Base-by-base conservation (phyloP, 176 grass and related monocot genomes). In the Echinochloa phyllopogon region DNA sequence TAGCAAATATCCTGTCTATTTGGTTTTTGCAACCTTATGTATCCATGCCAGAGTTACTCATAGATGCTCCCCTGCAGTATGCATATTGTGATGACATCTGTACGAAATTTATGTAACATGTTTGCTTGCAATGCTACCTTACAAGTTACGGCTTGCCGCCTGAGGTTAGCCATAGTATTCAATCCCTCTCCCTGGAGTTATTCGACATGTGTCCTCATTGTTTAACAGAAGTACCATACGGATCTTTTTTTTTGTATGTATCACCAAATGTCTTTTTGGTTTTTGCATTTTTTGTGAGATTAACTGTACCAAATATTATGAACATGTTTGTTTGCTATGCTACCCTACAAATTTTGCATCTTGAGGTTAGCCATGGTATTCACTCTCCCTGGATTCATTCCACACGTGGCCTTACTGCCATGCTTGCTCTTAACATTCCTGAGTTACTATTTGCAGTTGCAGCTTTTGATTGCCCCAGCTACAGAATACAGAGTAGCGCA, bases 401-500 rank as follows among this genome's bases (percentile, higher is more conserved):
- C 55, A 67, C 29, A 42, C 52, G 11, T 13, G 72, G n/a, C 42
- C 15, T 65, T 44, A 45, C 24, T 81, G 37, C 24, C 69, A 81
- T 39, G 48, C 33, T 39, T 58, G 14, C 10, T 44, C 20, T 67
- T 12, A 43, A 65, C 69, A 74, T 36, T 74, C 69, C 10, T 21
- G 63, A 10, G 59, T 53, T 42, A 15, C 59, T 65, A 48, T 69
- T 60, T 80, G 61, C 13, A 76, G 50, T 39, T 24, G 63, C 47
- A 11, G 4, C 45, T 45, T 52, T 45, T 52, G 78, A 33, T 80
- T 38, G 47, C 33, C 39, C 63, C 29, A 17, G 78, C 64, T 69
- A 44, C 56, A 65, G 39, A 65, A 21, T 45, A 41, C 60, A 65
- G 57, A 74, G 40, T 72, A 45, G 17, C 1, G 37, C 77, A 81